Base-by-base conservation (phyloP, 2,329 filamentous ascomycete species). In the Fusarium bulbicola region DNA sequence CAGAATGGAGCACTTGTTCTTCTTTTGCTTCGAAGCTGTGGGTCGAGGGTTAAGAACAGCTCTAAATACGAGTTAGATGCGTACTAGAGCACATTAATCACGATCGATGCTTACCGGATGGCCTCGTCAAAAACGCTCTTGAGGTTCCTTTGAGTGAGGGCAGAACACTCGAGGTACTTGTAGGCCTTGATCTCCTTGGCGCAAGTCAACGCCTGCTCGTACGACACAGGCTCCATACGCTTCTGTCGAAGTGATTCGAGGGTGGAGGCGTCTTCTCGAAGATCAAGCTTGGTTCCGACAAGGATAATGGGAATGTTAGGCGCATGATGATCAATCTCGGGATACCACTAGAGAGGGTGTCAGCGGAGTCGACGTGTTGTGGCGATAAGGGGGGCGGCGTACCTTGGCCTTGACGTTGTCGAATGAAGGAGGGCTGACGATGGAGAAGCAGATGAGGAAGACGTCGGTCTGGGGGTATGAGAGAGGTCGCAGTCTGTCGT, bases 391-490 rank as follows among this genome's bases (percentile, higher is more conserved):
- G 45, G 30, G n/a, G 68, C 24, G 40, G 80, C 87, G 76, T 87
- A 97, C 95, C 92, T 98, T 99, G 70, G 95, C 95, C 86, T 95
- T 96, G 82, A 99, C 95, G 90, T 99, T 99, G 85, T 98, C 96
- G 81, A 98, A 98, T 37, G 95, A 98, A 28, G 96, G 94, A 54
- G 95, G 95, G 90, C 93, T 97, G 84, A 98, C 95, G 81, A 98
- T 97, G 75, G 95, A 98, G 85, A 98, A 98, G 86, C 95, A 98
- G 82, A 98, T 98, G 76, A 98, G 88, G 85, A 98, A 98, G 54
- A 98, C 96, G 80, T 99, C 96, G 68, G 96, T 98, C 86, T 99
- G 95, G 16, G 96, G 96, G 85, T 98, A 99, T 46, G 95, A 98
- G 69, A 99, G 91, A 71, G 95, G 95, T 79, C 95, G 92, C 81